Percentiles rank a stretch among this genome's conserved stretches.
Conservation (phyloP, 2,329 filamentous ascomycete genomes). For the Blastomyces silverae region DNA sequence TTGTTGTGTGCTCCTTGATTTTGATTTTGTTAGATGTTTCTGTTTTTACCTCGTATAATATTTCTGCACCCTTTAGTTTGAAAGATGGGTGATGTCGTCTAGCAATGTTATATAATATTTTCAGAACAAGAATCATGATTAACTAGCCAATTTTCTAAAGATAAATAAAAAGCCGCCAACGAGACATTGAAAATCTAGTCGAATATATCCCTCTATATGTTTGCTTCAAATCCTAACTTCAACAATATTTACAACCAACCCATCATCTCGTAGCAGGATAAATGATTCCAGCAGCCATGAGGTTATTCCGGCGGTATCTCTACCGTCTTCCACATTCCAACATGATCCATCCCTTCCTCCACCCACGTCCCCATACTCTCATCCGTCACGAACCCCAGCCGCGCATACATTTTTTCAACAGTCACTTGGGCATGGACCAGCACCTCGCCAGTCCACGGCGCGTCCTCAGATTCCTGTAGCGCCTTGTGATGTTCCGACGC, state of each 20-base stretch:
- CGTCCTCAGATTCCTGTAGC: constrained; percentile 39
- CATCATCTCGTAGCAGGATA: not conserved
- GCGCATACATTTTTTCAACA: constrained; percentile 59
- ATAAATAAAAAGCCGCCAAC: not conserved
- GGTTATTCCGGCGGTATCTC: constrained; percentile 14
- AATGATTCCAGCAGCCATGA: not conserved
- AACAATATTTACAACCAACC: not conserved
- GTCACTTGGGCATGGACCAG: constrained; percentile 71
- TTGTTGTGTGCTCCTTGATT: not conserved
- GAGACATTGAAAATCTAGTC: not conserved
- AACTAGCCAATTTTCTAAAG: not conserved
- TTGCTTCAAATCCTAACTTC: not conserved
- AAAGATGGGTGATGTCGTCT: not conserved
- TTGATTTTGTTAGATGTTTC: not conserved
- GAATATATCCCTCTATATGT: not conserved
- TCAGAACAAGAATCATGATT: not conserved
- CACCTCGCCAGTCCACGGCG: constrained; percentile 64
- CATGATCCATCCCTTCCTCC: constrained; percentile 77
- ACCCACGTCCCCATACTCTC: constrained; percentile 67
- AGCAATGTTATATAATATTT: not conserved
- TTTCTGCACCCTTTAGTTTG: not conserved
- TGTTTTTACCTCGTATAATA: not conserved
- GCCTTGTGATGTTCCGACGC: constrained; percentile 54
- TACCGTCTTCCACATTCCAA: constrained; percentile 69
- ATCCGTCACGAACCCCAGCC: constrained; percentile 68